Evolutionary conservation across 768 basidiomycete genomes (phyloP).

Genomic region (Mycena chlorophos): DNA sequence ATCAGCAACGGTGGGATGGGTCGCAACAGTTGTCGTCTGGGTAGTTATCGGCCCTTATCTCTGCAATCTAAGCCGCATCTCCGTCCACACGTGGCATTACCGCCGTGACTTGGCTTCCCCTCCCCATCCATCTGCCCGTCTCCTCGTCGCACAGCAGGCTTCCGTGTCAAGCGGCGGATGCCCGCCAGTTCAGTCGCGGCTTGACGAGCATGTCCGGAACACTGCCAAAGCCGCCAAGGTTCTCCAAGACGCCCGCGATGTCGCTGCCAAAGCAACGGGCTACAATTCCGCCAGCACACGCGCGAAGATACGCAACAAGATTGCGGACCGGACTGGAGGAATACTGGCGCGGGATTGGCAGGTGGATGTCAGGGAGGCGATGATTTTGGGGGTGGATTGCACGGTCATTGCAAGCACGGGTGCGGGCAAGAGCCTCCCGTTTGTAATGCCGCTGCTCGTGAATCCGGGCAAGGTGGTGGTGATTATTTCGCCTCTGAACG

Average conservation of each 20-base stretch:
- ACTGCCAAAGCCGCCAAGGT: neutral
- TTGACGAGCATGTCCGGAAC: slow-evolving; percentile 3
- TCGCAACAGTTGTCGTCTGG: neutral
- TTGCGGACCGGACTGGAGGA: slow-evolving; percentile 5
- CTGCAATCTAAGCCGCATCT: neutral
- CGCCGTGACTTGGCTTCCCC: neutral
- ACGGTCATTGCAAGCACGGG: slow-evolving; percentile 22
- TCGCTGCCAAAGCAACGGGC: slow-evolving; percentile 1
- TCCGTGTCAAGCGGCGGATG: neutral
- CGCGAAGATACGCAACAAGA: slow-evolving; percentile 6
- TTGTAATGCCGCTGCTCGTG: slow-evolving; percentile 21
- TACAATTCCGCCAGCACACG: slow-evolving; percentile 11
- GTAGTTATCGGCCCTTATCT: neutral
- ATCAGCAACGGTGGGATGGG: neutral
- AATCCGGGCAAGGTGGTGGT: slow-evolving; percentile 10
- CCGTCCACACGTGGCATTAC: neutral
- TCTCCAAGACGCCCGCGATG: slow-evolving; percentile 8
- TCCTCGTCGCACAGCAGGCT: neutral
- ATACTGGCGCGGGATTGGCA: slow-evolving; percentile 26
- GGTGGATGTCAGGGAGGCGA: slow-evolving; percentile 26
- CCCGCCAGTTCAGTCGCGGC: slow-evolving; percentile 5
- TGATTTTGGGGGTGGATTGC: slow-evolving; percentile 23
- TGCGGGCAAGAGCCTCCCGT: slow-evolving; percentile 24
- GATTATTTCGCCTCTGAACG: slow-evolving; percentile 24
- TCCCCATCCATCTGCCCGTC: neutral